Percentiles rank a stretch among this genome's conserved stretches.
These are phyloP conservation scores for Lasiodiplodia sp. DNA, from an alignment of 2,329 filamentous ascomycete species.

Conservation along the genomic window DNA sequence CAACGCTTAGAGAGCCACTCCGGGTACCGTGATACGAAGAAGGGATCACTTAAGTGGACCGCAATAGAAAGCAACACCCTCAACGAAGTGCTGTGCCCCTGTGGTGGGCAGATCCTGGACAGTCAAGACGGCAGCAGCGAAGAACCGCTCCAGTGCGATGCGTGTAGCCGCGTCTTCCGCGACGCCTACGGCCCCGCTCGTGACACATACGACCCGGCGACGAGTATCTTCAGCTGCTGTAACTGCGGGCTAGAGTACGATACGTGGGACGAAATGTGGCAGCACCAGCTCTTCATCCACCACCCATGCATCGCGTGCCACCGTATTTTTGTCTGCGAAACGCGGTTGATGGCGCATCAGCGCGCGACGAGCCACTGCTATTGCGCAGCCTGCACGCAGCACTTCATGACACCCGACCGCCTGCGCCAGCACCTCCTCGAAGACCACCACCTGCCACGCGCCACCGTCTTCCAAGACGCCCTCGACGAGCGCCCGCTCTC, in stretches of 20 bases:
- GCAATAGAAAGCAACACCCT: conserved; percentile 27
- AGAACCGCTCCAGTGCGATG: conserved; percentile 10
- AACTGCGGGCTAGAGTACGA: conserved; percentile 20
- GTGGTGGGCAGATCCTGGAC: conserved; percentile 20
- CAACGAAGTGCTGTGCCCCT: conserved; percentile 26
- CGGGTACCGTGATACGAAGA: conserved; percentile 28
- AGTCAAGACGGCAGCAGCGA: background rate
- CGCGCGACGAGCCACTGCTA: conserved; percentile 24
- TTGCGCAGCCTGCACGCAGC: conserved; percentile 23
- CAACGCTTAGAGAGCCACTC: conserved; percentile 27
- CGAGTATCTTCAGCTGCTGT: conserved; percentile 20
- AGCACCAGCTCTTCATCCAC: conserved; percentile 27
- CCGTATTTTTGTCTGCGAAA: conserved; percentile 26
- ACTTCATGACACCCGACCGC: conserved; percentile 30
- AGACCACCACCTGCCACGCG: conserved; percentile 11
- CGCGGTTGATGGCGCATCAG: conserved; percentile 22
- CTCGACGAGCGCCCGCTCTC: conserved; percentile 18
- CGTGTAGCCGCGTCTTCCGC: conserved; percentile 19
- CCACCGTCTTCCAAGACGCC: conserved; percentile 21
- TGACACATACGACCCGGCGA: conserved; percentile 9
- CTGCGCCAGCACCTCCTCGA: conserved; percentile 29
- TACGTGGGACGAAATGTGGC: conserved; percentile 30
- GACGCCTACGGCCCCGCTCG: conserved; percentile 23
- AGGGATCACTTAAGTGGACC: conserved; percentile 12
- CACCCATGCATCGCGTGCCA: conserved; percentile 31